These are phyloP conservation scores for Brassica cretica DNA, from an alignment of 345 rosid genomes.

Conservation along the genomic window DNA sequence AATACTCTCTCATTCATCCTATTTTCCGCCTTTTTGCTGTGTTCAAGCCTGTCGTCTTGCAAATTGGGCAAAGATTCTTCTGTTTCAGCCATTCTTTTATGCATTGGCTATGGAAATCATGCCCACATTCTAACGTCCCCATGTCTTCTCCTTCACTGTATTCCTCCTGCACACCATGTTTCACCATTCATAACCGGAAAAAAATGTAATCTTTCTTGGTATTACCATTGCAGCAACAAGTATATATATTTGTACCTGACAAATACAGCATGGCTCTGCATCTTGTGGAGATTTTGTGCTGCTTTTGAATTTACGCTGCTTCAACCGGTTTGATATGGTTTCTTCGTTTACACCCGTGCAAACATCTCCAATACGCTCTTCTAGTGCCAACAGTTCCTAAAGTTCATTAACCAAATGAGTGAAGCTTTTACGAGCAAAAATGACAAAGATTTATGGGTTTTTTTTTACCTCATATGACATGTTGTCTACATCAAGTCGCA, in stretches of 20 bases:
- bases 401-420: conserved; percentile 1
- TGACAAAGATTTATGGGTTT: not conserved
- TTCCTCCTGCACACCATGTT: conserved; percentile 59
- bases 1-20: conserved; percentile 21
- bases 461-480: conserved; percentile 91
- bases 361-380: conserved; percentile 92
- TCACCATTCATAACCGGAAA: not conserved
- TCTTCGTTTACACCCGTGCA: conserved; percentile 85
- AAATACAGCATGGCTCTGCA: conserved; percentile 81
- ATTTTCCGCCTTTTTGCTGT: conserved; percentile 41
- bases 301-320: conserved; percentile 45
- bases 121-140: conserved; percentile 79
- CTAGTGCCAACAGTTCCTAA: conserved; percentile 85
- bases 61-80: conserved; percentile 87
- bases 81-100: conserved; percentile 80
- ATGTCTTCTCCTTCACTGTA: conserved; percentile 62
- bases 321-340: conserved; percentile 51
- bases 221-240: not conserved
- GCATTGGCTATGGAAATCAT: conserved; percentile 67
- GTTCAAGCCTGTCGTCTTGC: conserved; percentile 72
- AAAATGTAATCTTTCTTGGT: not conserved
- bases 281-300: conserved; percentile 43
- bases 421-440: not conserved
- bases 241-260: conserved; percentile 57
- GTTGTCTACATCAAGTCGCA: conserved; percentile 98